Evolutionary conservation across 805 yeast species (phyloP), one percentile per base, ranked within the genome.

Genomic region (Cyberlindnera saturnus): DNA sequence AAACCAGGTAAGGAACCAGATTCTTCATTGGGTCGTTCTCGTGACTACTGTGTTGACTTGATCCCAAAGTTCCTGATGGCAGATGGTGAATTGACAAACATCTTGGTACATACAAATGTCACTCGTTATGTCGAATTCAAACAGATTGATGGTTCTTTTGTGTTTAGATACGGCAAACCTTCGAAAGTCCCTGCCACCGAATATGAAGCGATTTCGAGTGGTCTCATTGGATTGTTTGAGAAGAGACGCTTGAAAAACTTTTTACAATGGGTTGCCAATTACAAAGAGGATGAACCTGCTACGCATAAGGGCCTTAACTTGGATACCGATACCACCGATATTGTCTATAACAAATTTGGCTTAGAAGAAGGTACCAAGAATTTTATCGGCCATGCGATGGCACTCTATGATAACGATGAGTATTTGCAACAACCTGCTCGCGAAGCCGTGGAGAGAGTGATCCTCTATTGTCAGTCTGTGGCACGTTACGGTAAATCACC

Each of bases 351-450:
- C 59, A 83, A 91, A 63, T 93, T 81, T 59, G 96, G 98, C 6
- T 76, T 93, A 42, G 96, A 93, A 57, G 76, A 78, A 43, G 96
- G 96, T 32, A 90, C 98, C 17, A 84, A 87, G 61, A 98, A 93
- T 64, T 93, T 93, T 59, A 86, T 93, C 51, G 99, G 99, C 37
- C 99, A 93, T 64, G 93, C 99, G 4, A 93, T 93, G 99, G 99
- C 97, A 14, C 75, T 93, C 47, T 90, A 96, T 83, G 77, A 93
- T 17, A 90, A 87, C 57, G 99, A 93, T 60, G 89, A 84, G 42
- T 93, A 93, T 63, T 69, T 93, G 59, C 75, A 72, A 47, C 81
- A 86, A 64, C 96, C 96, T 9, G 96, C 96, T 6, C 77, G 96
- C 60, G 96, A 89, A 60, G 82, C 96, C 9, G 78, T 84, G 56